Percentiles rank a stretch among this genome's conserved stretches.
These are phyloP conservation scores for Diutina neorugosa DNA, from an alignment of 1,139 yeast genomes.

Conservation along the genomic window DNA sequence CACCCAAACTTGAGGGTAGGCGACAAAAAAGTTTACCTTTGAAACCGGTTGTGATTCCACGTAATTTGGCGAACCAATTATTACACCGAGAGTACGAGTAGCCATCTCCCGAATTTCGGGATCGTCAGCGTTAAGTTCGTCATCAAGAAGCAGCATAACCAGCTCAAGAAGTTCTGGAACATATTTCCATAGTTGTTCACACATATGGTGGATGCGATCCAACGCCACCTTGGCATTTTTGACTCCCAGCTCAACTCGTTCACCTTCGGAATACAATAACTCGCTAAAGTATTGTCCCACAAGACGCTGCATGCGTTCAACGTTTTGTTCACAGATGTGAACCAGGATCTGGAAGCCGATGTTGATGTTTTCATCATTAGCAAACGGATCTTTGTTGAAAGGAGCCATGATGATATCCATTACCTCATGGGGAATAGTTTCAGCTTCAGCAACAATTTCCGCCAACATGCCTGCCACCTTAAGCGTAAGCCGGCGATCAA, in stretches of 20 bases:
- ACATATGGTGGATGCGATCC: constrained; percentile 47
- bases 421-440: constrained; percentile 50
- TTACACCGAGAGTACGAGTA: constrained; percentile 60
- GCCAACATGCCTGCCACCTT: constrained; percentile 57
- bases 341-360: constrained; percentile 62
- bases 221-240: constrained; percentile 20
- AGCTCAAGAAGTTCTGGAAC: constrained; percentile 68
- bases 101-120: constrained; percentile 53
- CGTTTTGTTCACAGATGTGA: constrained; percentile 55
- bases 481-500: constrained; percentile 39
- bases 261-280: constrained; percentile 38
- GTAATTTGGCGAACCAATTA: constrained; percentile 28
- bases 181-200: constrained; percentile 62
- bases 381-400: constrained; percentile 13
- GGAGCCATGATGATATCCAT: constrained; percentile 50
- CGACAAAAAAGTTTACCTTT: constrained; percentile 40
- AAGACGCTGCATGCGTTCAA: constrained; percentile 67
- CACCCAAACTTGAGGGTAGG: constrained; percentile 51
- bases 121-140: constrained; percentile 67
- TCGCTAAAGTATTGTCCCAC: constrained; percentile 77
- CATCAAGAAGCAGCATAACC: constrained; percentile 70
- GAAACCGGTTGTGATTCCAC: neutral
- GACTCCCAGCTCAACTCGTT: constrained; percentile 9
- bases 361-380: constrained; percentile 20
- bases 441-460: constrained; percentile 70